Conservation (phyloP, 2,329 filamentous ascomycete genomes). For the Tolypocladium pustulatum region DNA sequence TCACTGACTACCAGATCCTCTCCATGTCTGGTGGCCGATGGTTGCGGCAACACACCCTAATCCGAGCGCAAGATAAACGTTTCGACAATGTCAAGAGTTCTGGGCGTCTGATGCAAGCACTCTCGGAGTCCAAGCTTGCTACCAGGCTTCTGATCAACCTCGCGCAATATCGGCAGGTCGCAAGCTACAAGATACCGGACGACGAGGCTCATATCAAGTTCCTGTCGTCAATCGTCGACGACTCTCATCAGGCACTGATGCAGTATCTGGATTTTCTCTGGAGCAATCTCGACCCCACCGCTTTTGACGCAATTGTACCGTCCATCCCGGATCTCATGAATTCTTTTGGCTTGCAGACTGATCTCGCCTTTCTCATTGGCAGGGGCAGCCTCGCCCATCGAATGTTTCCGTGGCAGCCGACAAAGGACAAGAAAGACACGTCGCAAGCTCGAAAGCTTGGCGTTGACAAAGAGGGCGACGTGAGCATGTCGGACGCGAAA, state of each 20-base stretch:
- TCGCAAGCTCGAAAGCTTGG: constrained; percentile 14
- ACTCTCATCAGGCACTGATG: constrained; percentile 72
- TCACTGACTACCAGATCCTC: constrained; percentile 77
- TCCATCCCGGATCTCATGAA: constrained; percentile 62
- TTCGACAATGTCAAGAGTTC: constrained; percentile 67
- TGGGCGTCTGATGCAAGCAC: constrained; percentile 66
- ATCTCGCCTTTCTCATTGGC: constrained; percentile 76
- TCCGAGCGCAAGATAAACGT: constrained; percentile 71
- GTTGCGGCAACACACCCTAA: constrained; percentile 69
- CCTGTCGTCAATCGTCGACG: constrained; percentile 78
- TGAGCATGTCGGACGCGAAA: constrained; percentile 34
- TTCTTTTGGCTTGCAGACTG: constrained; percentile 69
- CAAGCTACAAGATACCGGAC: constrained; percentile 64
- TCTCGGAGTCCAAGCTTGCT: constrained; percentile 68
- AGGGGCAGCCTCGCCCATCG: constrained; percentile 62
- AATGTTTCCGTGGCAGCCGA: constrained; percentile 35
- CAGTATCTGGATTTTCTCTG: constrained; percentile 87
- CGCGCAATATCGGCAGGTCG: constrained; percentile 81
- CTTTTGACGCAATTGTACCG: constrained; percentile 73
- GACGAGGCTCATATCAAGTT: constrained; percentile 77
- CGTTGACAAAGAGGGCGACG: constrained; percentile 46
- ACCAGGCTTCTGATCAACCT: constrained; percentile 81
- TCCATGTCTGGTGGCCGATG: constrained; percentile 81
- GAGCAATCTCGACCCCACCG: constrained; percentile 61
- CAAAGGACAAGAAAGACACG: constrained; percentile 16